Percentiles rank a stretch among this genome's conserved stretches.
Evolutionary conservation across 345 rosid species (phyloP).

Genomic region (Brassica incana): DNA sequence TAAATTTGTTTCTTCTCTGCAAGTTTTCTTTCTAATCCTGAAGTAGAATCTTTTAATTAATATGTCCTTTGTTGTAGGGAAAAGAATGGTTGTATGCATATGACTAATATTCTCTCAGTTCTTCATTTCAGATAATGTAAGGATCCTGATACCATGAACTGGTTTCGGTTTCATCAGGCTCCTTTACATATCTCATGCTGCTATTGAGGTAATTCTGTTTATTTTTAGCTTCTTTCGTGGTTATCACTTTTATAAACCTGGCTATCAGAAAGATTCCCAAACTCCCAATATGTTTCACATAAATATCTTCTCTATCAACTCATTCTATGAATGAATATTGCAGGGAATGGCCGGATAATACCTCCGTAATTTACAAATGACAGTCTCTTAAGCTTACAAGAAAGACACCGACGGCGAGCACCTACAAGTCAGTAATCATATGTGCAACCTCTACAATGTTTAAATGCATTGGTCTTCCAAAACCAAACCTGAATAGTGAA

Average conservation of each 20-base stretch:
- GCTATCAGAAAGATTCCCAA: neutral
- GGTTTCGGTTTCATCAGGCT: constrained; percentile 96
- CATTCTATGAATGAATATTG: neutral
- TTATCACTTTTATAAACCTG: neutral
- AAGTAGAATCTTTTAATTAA: neutral
- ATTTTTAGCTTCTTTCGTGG: neutral
- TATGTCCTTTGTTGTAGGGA: neutral
- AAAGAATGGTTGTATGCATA: neutral
- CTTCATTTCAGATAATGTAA: constrained; percentile 71
- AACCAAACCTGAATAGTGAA: neutral
- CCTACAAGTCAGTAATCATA: constrained; percentile 28
- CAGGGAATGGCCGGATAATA: constrained; percentile 98
- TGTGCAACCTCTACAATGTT: neutral
- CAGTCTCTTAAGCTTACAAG: constrained; percentile 73
- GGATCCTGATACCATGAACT: constrained; percentile 93
- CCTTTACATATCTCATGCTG: constrained; percentile 81
- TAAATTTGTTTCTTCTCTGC: too few species aligned
- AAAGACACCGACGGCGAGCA: constrained; percentile 98
- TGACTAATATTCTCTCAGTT: neutral
- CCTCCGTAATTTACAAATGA: constrained; percentile 91
- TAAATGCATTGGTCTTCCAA: neutral
- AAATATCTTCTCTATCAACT: neutral
- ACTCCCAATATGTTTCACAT: neutral
- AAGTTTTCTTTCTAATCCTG: too few species aligned
- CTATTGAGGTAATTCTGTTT: constrained; percentile 69